Base-by-base conservation (phyloP, 352 stramenopile species). In the Phytophthora quininea region DNA sequence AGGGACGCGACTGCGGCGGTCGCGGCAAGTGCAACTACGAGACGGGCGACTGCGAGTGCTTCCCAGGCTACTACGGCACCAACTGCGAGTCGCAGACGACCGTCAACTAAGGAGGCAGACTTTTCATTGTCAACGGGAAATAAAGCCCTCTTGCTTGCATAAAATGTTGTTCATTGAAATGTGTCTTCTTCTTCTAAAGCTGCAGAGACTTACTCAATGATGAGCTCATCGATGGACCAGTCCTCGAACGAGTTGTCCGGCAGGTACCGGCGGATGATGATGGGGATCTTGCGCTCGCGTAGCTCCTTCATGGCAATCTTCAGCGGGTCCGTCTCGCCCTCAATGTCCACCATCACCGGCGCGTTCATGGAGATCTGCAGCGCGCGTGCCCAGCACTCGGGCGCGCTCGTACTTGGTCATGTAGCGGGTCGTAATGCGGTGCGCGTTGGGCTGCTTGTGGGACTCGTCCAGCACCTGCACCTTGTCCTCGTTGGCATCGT, bases 261-360 rank as follows among this genome's bases (percentile, higher is more conserved):
- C 69, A 99, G 79, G 83, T 99, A 99, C 50, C 98, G 83, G 56
- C 98, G 93, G 76, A 99, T 99, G 76, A 99, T 99, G 74, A 99
- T 99, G 35, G 97, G 98, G 79, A 99, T 99, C 84, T 99, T 99
- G 76, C 97, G 86, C 74, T 99, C 97, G 50, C 95, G 90, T 31
- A 99, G 88, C 86, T 99, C 98, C 82, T 99, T 99, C 89, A 99
- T 98, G 27, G 98, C 98, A 78, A 99, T 99, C 79, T 99, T 98
- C 52, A 99, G 86, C 46, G 98, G 97, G 82, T 99, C 98, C 47
- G 98, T 99, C 87, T 99, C 97, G 62, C 96, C 96, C 62, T 98
- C 94, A 75, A 99, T 93, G 79, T 98, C 84, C 50, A 96, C 95
- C 93, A 98, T 98, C 47, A 98, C 92, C 0, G 96, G 96, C 27